These are phyloP conservation scores for Cyberlindnera euphorbiae DNA, from an alignment of 805 yeast species.

Conservation along the genomic window DNA sequence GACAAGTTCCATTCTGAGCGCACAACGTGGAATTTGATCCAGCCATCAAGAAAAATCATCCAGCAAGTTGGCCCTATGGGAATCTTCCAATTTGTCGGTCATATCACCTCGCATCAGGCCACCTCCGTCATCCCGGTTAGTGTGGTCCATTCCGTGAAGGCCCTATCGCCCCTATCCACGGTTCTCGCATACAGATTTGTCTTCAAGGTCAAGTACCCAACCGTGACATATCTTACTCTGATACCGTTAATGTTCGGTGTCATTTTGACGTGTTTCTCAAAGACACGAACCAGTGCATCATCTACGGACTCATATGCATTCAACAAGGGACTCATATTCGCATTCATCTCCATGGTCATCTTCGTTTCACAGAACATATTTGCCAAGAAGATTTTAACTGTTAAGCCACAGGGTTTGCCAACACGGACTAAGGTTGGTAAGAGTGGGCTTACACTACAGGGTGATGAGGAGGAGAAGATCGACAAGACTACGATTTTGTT, in stretches of 20 bases:
- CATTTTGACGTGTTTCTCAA: slow-evolving; percentile 66
- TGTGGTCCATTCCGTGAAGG: slow-evolving; percentile 89
- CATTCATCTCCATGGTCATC: slow-evolving; percentile 43
- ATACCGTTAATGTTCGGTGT: slow-evolving; percentile 81
- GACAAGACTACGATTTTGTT: slow-evolving; percentile 70
- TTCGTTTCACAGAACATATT: slow-evolving; percentile 77
- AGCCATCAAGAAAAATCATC: slow-evolving; percentile 50
- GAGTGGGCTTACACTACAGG: slow-evolving; percentile 16
- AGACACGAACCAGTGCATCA: slow-evolving; percentile 18
- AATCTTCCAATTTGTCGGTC: slow-evolving; percentile 87
- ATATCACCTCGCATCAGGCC: slow-evolving; percentile 87
- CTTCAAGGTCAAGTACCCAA: slow-evolving; percentile 52
- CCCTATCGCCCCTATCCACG: slow-evolving; percentile 84
- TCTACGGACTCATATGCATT: slow-evolving; percentile 7
- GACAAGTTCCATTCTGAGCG: slow-evolving; percentile 27
- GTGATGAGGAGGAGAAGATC: slow-evolving; percentile 35
- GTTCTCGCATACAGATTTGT: slow-evolving; percentile 69
- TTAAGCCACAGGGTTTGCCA: slow-evolving; percentile 32
- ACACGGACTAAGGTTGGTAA: slow-evolving; percentile 16
- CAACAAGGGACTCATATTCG: slow-evolving; percentile 32
- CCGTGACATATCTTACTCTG: slow-evolving; percentile 71
- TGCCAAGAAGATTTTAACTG: slow-evolving; percentile 68
- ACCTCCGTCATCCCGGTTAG: slow-evolving; percentile 91
- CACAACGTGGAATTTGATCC: slow-evolving; percentile 38
- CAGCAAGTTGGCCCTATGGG: slow-evolving; percentile 90